Base-by-base conservation (phyloP, 2,329 filamentous ascomycete species). In the Talaromyces sp. region DNA sequence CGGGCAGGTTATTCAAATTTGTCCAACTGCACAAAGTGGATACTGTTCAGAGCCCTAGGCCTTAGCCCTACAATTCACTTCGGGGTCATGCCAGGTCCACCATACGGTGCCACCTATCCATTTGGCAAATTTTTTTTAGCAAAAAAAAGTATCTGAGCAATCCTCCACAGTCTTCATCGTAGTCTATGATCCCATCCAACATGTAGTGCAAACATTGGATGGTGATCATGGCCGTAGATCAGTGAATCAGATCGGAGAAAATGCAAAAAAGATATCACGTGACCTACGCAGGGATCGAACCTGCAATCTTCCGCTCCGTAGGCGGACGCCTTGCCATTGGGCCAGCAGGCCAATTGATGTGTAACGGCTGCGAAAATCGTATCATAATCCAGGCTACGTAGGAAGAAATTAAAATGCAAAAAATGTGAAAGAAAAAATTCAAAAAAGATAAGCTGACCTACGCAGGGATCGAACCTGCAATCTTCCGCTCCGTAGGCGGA, bases 311-410 rank as follows among this genome's bases (percentile, higher is more conserved):
- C 43, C 59, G 59, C 59, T 61, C 63, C 63, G 63, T 65, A 65
- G 63, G 63, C 63, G 63, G 58, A 62, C 63, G 63, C 63, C 63
- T 65, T 65, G 63, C 63, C 63, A 65, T 65, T 65, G 63, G 63
- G 63, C 63, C 63, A 65, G 41, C 61, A 39, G 61, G 54, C 61
- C 61, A 50, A 16, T 50, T 41, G 52, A 56, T 56, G n/a, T 24
- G 19, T 14, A n/a, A 9, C n/a, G 19, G 11, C 3, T 1, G 2
- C 5, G 7, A 24, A 56, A 22, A 52, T 31, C 8, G 52, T 13
- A 13, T 22, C 10, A 39, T 56, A 4, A 39, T 24, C 11, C 5
- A 8, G 16, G 5, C 10, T 5, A 3, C 10, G 11, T 22, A 7
- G 31, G 11, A n/a, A 37, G n/a, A 14, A 9, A 54, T 11, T 3